Base-by-base conservation (phyloP, 2,329 filamentous ascomycete species). In the Helotiales sp. region DNA sequence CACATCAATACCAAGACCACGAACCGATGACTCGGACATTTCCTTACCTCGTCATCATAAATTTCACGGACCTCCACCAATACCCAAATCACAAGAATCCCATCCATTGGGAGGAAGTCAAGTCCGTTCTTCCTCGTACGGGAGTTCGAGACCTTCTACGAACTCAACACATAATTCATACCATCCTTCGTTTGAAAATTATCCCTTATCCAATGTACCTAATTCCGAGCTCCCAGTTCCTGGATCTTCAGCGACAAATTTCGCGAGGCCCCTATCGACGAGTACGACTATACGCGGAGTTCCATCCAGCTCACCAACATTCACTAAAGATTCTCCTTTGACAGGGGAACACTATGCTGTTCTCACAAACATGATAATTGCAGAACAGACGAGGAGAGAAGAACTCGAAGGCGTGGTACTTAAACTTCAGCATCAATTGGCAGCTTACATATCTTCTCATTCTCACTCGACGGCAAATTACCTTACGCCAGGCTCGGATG, bases 381-480 rank as follows among this genome's bases (percentile, higher is more conserved):
- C 77, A 1, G 85, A 88, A 67, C 81, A 83, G 25, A 76, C 77
- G 0, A 81, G 81, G 5, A 77, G 85, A 5, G 75, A 79, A 55
- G 74, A 77, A 3, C 76, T 88, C 4, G 85, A 87, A 67, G 72
- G 74, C 1, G 77, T 85, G 57, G 81, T 87, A 30, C 79, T 75
- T 55, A 78, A 75, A 40, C 73, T 88, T 5, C 66, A 70, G 47
- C 59, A 61, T 7, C 66, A 68, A 55, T 40, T 72, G n/a, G 46
- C 59, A 19, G 50, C 58, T 5, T 30, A 60, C 9, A 33, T 53
- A 4, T 56, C 10, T 27, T 12, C 55, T 22, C 31, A 42, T 22
- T 30, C 42, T 42, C 44, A 25, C 22, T 44, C 25, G 4, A 24
- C 47, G 10, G 33, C 46, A 1, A 54, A 63, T 17, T 65, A 64